A percentile compares a stretch with the other conserved stretches of the same genome.
phyloP scores from a whole-genome alignment of 257 asterid genomes.

The Apocynum venetum region DNA sequence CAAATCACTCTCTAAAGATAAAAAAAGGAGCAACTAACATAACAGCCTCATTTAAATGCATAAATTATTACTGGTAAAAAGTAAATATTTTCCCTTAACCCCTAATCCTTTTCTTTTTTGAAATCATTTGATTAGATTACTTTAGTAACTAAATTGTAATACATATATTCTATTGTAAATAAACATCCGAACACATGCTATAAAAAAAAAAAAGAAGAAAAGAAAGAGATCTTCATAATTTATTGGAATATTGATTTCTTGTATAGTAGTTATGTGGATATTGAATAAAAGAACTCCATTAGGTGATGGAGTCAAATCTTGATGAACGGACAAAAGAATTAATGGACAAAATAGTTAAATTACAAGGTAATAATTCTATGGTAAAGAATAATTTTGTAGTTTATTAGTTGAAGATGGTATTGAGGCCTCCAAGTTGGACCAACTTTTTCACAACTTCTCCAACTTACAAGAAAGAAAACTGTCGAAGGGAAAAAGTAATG shows the following conservation, averaged over 20 bases:
- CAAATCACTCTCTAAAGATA: not conserved
- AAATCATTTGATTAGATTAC: no score
- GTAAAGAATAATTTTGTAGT: slow-evolving; percentile 2
- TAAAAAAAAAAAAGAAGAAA: not conserved
- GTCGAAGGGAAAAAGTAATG: slow-evolving; percentile 8
- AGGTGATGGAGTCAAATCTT: not conserved
- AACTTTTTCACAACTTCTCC: slow-evolving; percentile 14
- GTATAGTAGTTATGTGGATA: not conserved
- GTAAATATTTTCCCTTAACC: no score
- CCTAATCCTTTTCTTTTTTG: no score
- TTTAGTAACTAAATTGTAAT: no score
- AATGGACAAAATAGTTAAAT: not conserved
- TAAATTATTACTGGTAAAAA: no score
- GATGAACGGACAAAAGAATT: not conserved
- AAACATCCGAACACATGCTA: no score
- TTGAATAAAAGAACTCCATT: not conserved
- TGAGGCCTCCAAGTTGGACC: slow-evolving; percentile 22
- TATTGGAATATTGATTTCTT: not conserved
- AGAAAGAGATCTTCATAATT: no score
- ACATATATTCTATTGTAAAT: no score
- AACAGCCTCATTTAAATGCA: no score
- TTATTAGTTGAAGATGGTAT: not conserved
- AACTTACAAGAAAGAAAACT: not conserved
- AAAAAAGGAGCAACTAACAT: no score
- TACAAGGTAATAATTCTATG: slow-evolving; percentile 1